Conservation (phyloP, 169 alveolate genomes). For the Babesia ovis region DNA sequence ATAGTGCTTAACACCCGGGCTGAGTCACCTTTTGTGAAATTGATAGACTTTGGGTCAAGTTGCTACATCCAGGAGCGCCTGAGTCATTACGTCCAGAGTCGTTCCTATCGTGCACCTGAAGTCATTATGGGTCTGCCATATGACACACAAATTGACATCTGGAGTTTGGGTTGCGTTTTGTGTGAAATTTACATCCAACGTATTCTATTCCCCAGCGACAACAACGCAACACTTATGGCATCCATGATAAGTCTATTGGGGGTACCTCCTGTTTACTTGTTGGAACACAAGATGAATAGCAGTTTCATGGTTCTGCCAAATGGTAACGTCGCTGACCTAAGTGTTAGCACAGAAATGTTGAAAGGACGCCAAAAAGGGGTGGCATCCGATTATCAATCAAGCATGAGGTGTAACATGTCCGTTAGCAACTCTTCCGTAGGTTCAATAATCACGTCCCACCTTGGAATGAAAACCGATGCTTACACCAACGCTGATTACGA, state of each 20-base stretch:
- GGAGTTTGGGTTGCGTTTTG: slow-evolving; percentile 97
- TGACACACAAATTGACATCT: slow-evolving; percentile 96
- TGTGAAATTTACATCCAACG: slow-evolving; percentile 92
- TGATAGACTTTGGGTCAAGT: slow-evolving; percentile 95
- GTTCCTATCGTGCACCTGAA: slow-evolving; percentile 98
- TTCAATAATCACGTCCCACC: slow-evolving; percentile 31
- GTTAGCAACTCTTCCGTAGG: slow-evolving; percentile 55
- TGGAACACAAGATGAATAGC: slow-evolving; percentile 70
- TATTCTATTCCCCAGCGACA: slow-evolving; percentile 85
- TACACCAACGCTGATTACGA: slow-evolving; percentile 30
- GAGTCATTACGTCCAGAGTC: slow-evolving; percentile 92
- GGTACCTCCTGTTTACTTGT: slow-evolving; percentile 78
- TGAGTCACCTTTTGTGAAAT: slow-evolving; percentile 75
- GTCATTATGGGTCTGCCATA: slow-evolving; percentile 95
- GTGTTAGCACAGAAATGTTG: slow-evolving; percentile 35
- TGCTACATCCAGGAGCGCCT: slow-evolving; percentile 92
- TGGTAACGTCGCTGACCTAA: slow-evolving; percentile 62
- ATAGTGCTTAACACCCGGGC: slow-evolving; percentile 31
- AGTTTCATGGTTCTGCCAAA: slow-evolving; percentile 61
- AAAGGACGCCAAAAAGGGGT: slow-evolving; percentile 17
- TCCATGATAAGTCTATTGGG: slow-evolving; percentile 81
- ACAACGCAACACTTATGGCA: slow-evolving; percentile 79
- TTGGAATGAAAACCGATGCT: slow-evolving; percentile 3
- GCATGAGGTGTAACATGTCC: slow-evolving; percentile 42
- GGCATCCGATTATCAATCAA: slow-evolving; percentile 36